These are phyloP conservation scores for Metahyphopichia silvanorum DNA, from an alignment of 805 yeast genomes.

Conservation along the genomic window DNA sequence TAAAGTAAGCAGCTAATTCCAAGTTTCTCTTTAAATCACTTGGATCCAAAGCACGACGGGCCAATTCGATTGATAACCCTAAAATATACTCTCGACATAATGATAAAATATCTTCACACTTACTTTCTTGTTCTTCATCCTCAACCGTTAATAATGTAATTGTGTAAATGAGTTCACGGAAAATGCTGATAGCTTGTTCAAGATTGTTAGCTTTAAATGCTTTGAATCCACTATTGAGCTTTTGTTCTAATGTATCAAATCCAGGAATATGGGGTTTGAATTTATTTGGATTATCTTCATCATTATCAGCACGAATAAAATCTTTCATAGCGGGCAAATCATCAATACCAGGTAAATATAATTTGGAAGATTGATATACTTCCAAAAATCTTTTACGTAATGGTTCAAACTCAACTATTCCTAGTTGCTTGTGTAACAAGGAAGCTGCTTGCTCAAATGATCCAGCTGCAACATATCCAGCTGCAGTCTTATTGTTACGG, in stretches of 20 bases:
- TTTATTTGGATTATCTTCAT: slow-evolving; percentile 49
- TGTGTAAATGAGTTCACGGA: slow-evolving; percentile 77
- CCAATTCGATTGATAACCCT: slow-evolving; percentile 87
- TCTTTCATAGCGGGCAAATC: slow-evolving; percentile 70
- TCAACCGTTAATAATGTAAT: slow-evolving; percentile 69
- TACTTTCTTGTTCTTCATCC: slow-evolving; percentile 70
- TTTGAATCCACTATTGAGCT: slow-evolving; percentile 71
- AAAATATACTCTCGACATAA: slow-evolving; percentile 87
- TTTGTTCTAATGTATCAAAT: slow-evolving; percentile 57
- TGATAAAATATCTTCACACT: slow-evolving; percentile 65
- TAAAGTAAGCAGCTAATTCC: slow-evolving; percentile 94
- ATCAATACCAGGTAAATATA: slow-evolving; percentile 68
- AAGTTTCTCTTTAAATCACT: slow-evolving; percentile 77
- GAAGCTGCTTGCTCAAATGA: slow-evolving; percentile 95
- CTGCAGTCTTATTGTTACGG: slow-evolving; percentile 84
- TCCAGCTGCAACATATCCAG: slow-evolving; percentile 93
- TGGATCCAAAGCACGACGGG: slow-evolving; percentile 76
- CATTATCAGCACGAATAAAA: slow-evolving; percentile 62
- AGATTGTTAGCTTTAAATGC: slow-evolving; percentile 81
- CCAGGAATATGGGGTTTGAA: slow-evolving; percentile 72
- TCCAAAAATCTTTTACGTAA: slow-evolving; percentile 78
- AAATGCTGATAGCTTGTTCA: slow-evolving; percentile 72
- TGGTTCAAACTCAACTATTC: slow-evolving; percentile 84
- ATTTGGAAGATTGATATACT: slow-evolving; percentile 76
- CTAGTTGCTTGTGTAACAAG: slow-evolving; percentile 83